Evolutionary conservation across 169 alveolate genomes (phyloP), one percentile per base, ranked within the genome.

Genomic region (Plasmodium billcollinsi): DNA sequence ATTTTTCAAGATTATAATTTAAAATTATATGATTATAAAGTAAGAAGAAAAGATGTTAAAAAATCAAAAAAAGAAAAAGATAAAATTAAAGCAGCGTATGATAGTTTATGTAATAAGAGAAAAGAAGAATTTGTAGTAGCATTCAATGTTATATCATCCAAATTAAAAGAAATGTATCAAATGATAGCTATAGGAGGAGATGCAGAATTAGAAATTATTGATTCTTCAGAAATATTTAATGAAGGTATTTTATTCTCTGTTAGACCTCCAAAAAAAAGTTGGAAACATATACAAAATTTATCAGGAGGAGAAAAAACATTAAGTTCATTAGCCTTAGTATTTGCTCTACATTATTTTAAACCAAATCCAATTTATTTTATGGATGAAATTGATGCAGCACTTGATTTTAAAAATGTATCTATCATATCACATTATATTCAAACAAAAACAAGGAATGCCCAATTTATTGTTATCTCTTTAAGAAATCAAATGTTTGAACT

Each of bases 321-420:
- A 33, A 94, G 99, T 65, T 97, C 99, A 29, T 93, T 99, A 18
- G 97, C 99, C 9, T 95, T 99, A 86, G 99, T 99, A 5, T 98
- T 99, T 91, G 99, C 99, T 56, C 92, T 98, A 29, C 99, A 99
- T 95, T 98, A 97, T 88, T 98, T 96, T 93, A 97, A 98, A 92
- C 99, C 99, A 2, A 98, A 99, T 29, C 99, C 99, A 1, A 93
- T 99, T 52, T 98, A 98, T 94, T 98, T 98, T 92, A 97, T 99
- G 99, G 99, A 99, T 86, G 99, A 99, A 93, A 98, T 99, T 9
- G 99, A 99, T 94, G 99, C 99, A 2, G 99, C 99, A 12, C 95
- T 99, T n/a, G 99, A 99, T 91, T 97, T 96, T 92, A 96, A 98
- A 74, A 98, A 99, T 93, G 99, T 97, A 14, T 88, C 97, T 49